Conservation (phyloP, 2,329 filamentous ascomycete genomes). For the Botryotinia globosa region DNA sequence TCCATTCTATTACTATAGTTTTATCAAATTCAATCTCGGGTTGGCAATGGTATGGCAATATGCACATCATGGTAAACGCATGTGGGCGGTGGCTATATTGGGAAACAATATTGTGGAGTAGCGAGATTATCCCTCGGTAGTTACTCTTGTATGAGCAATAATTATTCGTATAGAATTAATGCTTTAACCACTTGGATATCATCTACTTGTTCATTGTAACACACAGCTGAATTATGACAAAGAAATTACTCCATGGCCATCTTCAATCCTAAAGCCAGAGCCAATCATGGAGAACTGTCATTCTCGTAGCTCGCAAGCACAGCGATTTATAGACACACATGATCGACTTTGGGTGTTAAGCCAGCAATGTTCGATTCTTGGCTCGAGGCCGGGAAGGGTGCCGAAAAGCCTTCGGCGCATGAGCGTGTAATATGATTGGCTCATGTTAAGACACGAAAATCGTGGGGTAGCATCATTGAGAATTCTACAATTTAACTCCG, state of each 20-base stretch:
- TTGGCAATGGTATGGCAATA: conserved; percentile 7
- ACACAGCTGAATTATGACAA: neutral
- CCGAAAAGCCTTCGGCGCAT: neutral
- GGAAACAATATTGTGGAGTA: conserved; percentile 9
- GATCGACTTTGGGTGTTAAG: neutral
- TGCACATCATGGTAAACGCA: conserved; percentile 1
- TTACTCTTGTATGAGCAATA: neutral
- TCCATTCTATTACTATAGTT: conserved; percentile 3
- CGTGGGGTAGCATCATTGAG: neutral
- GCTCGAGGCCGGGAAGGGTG: neutral
- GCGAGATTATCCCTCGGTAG: neutral
- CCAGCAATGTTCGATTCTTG: neutral
- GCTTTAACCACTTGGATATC: neutral
- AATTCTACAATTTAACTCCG: neutral
- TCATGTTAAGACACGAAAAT: neutral
- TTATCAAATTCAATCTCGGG: neutral
- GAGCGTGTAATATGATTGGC: neutral
- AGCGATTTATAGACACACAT: neutral
- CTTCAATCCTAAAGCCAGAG: neutral
- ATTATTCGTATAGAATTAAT: neutral
- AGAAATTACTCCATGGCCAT: neutral
- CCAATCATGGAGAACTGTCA: neutral
- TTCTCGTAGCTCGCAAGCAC: neutral
- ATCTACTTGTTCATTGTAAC: neutral
- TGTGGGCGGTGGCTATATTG: neutral